A percentile compares a stretch with the other conserved stretches of the same genome.
Conservation (phyloP, 2,329 filamentous ascomycete genomes). For the Teratosphaeria epicoccoides region DNA sequence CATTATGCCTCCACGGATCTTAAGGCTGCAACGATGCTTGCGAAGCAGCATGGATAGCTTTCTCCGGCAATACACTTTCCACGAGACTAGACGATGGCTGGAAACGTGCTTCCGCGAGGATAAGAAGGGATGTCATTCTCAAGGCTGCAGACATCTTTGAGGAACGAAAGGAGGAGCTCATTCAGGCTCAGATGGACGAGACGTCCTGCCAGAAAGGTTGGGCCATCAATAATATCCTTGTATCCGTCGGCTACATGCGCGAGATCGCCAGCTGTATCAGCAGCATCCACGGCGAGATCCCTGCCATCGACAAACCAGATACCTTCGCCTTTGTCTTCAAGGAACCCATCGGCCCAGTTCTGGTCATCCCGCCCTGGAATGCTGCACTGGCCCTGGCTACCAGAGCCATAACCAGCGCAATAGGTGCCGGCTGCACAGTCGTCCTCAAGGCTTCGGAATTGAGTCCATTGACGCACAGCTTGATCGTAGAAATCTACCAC, state of each 20-base stretch:
- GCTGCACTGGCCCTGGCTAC: constrained; percentile 15
- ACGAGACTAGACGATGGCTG: constrained; percentile 13
- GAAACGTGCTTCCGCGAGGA: constrained; percentile 19
- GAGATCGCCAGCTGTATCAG: constrained; percentile 18
- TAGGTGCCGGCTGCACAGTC: constrained; percentile 16
- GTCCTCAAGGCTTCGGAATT: constrained; percentile 17
- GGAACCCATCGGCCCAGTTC: constrained; percentile 20
- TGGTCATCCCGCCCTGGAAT: constrained; percentile 18
- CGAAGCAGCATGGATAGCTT: constrained; percentile 20
- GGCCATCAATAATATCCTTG: constrained; percentile 25
- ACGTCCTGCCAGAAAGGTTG: constrained; percentile 31
- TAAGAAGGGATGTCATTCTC: constrained; percentile 21
- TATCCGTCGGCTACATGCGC: constrained; percentile 19
- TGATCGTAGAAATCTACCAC: constrained; percentile 27
- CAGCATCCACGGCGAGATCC: constrained; percentile 11
- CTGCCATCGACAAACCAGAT: constrained; percentile 20
- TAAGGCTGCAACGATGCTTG: constrained; percentile 16
- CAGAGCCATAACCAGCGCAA: constrained; percentile 12
- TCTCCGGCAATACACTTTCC: constrained; percentile 11
- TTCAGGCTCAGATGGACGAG: constrained; percentile 21
- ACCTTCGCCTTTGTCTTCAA: constrained; percentile 24
- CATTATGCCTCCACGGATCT: constrained; percentile 17
- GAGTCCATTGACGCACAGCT: constrained; percentile 18
- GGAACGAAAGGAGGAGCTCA: constrained; percentile 13
- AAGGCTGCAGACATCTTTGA: constrained; percentile 22